Conservation (phyloP, 1,284 basidiomycete genomes). For the Ustilago sp. region DNA sequence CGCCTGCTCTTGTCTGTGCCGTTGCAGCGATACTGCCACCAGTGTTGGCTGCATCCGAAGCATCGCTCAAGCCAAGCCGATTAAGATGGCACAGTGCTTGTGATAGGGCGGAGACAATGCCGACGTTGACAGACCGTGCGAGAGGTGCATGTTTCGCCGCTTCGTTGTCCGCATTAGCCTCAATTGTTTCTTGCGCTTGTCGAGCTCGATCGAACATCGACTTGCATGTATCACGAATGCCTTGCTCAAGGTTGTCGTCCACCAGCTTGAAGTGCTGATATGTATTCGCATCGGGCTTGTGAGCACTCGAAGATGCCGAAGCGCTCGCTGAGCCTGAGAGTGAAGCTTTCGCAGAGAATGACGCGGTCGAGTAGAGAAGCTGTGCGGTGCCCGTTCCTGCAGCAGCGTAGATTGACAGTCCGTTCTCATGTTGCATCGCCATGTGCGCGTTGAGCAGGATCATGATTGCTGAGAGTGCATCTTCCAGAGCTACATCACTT, state of each 20-base stretch:
- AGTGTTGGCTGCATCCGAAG: conserved; percentile 30
- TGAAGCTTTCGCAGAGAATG: conserved; percentile 35
- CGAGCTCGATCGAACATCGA: conserved; percentile 43
- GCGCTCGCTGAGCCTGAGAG: conserved; percentile 8
- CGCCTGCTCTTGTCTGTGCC: conserved; percentile 36
- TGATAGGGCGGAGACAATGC: conserved; percentile 50
- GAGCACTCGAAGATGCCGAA: conserved; percentile 9
- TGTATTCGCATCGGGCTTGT: conserved; percentile 62
- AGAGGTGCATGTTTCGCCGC: conserved; percentile 31
- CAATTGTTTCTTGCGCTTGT: conserved; percentile 23
- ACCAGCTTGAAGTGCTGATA: conserved; percentile 64
- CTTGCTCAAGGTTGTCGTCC: conserved; percentile 56
- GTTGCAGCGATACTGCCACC: conserved; percentile 26
- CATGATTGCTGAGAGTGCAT: conserved; percentile 74
- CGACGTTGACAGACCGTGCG: conserved; percentile 41
- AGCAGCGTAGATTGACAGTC: conserved; percentile 89
- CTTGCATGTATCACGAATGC: conserved; percentile 42
- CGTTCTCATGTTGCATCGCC: conserved; percentile 89
- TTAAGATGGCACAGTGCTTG: conserved; percentile 58
- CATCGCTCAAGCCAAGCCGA: conserved; percentile 35
- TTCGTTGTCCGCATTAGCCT: conserved; percentile 20
- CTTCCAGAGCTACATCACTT: conserved; percentile 46
- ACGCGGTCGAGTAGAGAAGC: conserved; percentile 55
- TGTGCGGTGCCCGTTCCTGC: conserved; percentile 69
- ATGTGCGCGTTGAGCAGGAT: conserved; percentile 93